Percentiles rank a stretch among this genome's conserved stretches.
Evolutionary conservation across 176 grass and related monocot genomes (phyloP).

Genomic region (Panicum miliaceum): DNA sequence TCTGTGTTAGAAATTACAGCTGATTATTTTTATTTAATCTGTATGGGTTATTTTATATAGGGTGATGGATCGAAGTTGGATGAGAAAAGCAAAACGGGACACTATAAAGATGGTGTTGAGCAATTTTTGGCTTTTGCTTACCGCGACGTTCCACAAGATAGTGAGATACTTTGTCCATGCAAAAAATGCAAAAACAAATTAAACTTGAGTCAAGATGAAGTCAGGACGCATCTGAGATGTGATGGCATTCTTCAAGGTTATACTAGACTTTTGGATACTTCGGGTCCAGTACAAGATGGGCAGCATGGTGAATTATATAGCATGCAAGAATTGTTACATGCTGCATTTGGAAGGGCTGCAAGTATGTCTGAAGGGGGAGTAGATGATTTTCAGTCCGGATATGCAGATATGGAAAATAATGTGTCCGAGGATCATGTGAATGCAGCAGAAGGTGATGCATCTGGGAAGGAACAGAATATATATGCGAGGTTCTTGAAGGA

Average conservation of each 20-base stretch:
- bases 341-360: not conserved
- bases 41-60: too few relatives aligned
- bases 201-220: not conserved
- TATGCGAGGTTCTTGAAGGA: not conserved
- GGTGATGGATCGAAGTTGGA: too few relatives aligned
- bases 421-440: too few relatives aligned
- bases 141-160: not conserved
- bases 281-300: not conserved
- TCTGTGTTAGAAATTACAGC: too few relatives aligned
- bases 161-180: not conserved
- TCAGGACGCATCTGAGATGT: not conserved
- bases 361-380: not conserved
- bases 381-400: not conserved
- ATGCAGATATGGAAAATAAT: not conserved
- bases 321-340: not conserved
- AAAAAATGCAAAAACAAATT: not conserved
- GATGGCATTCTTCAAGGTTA: not conserved
- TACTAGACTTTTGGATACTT: not conserved
- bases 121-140: not conserved
- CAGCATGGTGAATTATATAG: too few relatives aligned
- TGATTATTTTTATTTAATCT: too few relatives aligned
- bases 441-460: not conserved
- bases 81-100: too few relatives aligned
- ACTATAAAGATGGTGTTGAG: not conserved
- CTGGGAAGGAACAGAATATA: not conserved